Evolutionary conservation across 345 rosid species (phyloP).

Genomic region (Viola odorata): DNA sequence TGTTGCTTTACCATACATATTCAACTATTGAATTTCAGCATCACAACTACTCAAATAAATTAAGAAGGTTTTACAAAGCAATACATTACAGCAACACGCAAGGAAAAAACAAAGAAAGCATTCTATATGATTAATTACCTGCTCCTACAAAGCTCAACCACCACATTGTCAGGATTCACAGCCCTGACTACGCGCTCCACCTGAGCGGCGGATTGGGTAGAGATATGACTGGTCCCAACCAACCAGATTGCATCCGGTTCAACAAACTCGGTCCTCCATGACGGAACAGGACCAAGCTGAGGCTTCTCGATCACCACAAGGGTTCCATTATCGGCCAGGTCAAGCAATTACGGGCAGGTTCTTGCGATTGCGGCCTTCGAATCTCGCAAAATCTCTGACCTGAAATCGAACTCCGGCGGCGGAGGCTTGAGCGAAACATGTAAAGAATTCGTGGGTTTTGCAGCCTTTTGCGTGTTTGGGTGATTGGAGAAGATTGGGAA

Average conservation of each 20-base stretch:
- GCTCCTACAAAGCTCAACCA: conserved; percentile 93
- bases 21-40: too few relatives aligned
- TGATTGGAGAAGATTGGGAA: conserved; percentile 34
- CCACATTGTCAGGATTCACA: conserved; percentile 70
- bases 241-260: conserved; percentile 83
- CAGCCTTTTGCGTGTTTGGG: conserved; percentile 14
- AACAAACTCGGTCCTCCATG: conserved; percentile 70
- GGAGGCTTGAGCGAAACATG: conserved; percentile 57
- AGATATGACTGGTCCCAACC: conserved; percentile 66
- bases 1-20: too few relatives aligned
- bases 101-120: not conserved
- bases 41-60: too few relatives aligned
- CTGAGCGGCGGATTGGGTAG: conserved; percentile 45
- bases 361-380: conserved; percentile 50
- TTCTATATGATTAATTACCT: conserved; percentile 39
- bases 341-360: conserved; percentile 46
- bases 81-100: not conserved
- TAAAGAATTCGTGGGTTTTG: conserved; percentile 28
- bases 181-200: conserved; percentile 70
- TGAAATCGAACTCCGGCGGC: conserved; percentile 71
- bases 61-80: too few relatives aligned
- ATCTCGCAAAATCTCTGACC: conserved; percentile 39
- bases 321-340: conserved; percentile 58
- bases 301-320: conserved; percentile 54
- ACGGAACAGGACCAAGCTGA: conserved; percentile 63